These are phyloP conservation scores for Colletotrichum horii DNA, from an alignment of 2,329 filamentous ascomycete genomes.

Conservation along the genomic window DNA sequence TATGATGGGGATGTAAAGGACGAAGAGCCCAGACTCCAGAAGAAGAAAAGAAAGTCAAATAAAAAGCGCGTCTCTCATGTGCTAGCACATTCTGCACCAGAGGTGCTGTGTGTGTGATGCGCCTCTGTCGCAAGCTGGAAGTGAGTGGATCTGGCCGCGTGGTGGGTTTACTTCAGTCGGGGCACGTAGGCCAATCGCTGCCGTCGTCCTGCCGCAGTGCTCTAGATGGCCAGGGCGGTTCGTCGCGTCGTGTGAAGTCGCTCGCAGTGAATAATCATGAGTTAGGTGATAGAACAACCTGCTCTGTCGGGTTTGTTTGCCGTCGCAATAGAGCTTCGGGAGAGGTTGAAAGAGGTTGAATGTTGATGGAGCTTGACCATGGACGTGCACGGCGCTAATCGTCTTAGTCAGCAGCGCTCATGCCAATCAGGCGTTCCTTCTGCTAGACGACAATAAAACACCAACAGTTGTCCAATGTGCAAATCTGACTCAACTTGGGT, in stretches of 20 bases:
- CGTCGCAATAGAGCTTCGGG: background rate
- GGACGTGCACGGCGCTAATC: background rate
- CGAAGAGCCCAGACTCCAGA: background rate
- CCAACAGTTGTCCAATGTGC: background rate
- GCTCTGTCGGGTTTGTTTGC: slow-evolving; percentile 7
- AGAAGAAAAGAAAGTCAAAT: background rate
- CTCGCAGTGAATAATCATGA: background rate
- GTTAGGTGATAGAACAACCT: background rate
- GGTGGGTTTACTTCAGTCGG: background rate
- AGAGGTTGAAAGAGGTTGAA: slow-evolving; percentile 16
- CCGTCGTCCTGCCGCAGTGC: background rate
- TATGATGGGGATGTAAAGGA: background rate
- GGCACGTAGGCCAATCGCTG: background rate
- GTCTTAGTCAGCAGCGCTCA: slow-evolving; percentile 8
- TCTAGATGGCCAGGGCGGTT: background rate
- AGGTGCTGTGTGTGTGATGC: background rate
- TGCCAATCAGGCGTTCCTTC: background rate
- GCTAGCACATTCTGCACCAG: slow-evolving; percentile 10
- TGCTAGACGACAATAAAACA: background rate
- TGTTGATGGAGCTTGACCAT: slow-evolving; percentile 5
- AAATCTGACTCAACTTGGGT: background rate
- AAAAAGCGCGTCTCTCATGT: background rate
- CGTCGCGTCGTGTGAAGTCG: background rate
- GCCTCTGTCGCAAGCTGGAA: background rate
- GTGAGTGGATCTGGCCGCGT: slow-evolving; percentile 9